A percentile compares a stretch with the other conserved stretches of the same genome.
Conservation (phyloP, 2,329 filamentous ascomycete species). For the Aureobasidium sp. region DNA sequence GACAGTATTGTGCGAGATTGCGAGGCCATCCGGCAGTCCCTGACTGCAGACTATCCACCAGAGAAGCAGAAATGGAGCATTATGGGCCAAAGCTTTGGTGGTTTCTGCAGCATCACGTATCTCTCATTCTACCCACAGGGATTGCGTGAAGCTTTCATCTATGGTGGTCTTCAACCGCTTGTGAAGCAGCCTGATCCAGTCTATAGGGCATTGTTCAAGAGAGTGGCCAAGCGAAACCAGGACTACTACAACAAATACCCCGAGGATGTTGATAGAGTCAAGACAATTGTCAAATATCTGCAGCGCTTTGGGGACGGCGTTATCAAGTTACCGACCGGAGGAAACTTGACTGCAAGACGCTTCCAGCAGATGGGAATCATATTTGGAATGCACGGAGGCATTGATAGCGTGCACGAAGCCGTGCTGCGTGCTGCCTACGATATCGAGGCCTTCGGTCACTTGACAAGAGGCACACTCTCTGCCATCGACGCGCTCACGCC, state of each 20-base stretch:
- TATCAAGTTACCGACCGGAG: constrained; percentile 64
- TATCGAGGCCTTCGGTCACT: constrained; percentile 65
- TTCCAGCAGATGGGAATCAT: constrained; percentile 71
- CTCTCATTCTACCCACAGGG: constrained; percentile 72
- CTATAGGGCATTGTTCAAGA: constrained; percentile 64
- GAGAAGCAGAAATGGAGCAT: constrained; percentile 75
- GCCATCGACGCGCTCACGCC: constrained; percentile 59
- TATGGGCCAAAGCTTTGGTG: constrained; percentile 87
- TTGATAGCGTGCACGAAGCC: constrained; percentile 67
- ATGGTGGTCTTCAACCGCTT: constrained; percentile 75
- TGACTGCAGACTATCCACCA: constrained; percentile 60
- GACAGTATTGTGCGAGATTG: constrained; percentile 86
- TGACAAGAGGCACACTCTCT: constrained; percentile 65
- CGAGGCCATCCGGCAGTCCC: constrained; percentile 70
- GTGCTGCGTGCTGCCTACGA: constrained; percentile 66
- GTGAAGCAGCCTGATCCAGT: constrained; percentile 65
- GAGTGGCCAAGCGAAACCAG: constrained; percentile 63
- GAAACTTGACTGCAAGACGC: constrained; percentile 62
- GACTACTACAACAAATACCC: constrained; percentile 82
- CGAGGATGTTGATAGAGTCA: constrained; percentile 65
- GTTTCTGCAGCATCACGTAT: constrained; percentile 79
- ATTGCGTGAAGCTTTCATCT: constrained; percentile 72
- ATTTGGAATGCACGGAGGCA: constrained; percentile 72
- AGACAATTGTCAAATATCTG: constrained; percentile 60
- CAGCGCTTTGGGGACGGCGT: constrained; percentile 47